Base-by-base conservation (phyloP, 768 basidiomycete species). In the Holtermanniella nyarrowii region DNA sequence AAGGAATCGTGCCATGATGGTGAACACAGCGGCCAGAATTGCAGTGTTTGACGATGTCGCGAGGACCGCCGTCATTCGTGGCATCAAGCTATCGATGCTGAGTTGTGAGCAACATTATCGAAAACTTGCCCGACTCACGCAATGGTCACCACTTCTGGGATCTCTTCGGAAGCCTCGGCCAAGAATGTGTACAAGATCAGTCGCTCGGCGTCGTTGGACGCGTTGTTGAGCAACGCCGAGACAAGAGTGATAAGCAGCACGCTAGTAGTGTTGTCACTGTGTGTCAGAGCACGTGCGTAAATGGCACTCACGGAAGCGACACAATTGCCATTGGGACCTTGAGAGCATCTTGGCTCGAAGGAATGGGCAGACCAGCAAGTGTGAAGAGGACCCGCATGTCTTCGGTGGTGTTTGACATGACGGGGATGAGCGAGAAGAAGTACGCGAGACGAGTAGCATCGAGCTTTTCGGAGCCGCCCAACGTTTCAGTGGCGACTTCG, bases 151-250 rank as follows among this genome's bases (percentile, higher is more conserved):
- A 82, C 77, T 18, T 88, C 85, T 1, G 88, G 88, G 69, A 80
- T 84, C 7, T 75, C 70, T 5, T 73, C 72, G 14, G 81, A 79
- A 13, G 88, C 77, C 41, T 88, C 83, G 25, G 85, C 79, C 25
- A 95, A 76, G 26, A 93, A 67, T 44, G 77, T 77, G 68, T 84
- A 90, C 42, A 91, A 69, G 39, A 90, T 82, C 66, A 87, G 80
- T 1, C 82, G 83, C 72, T 95, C 90, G 1, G 77, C 75, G 56
- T 88, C 85, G 2, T 83, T 82, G 62, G 86, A 82, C 1, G 85
- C 82, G 5, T 80, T 83, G 42, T 75, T 74, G 13, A 90, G 75
- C 70, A 91, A 85, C 1, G 84, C 81, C 2, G 80, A 80, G 37
- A 82, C 75, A 62, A 91, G 84, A 1, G 87, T 84, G 40, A 82